Evolutionary conservation across 2,329 filamentous ascomycete genomes (phyloP).

Genomic region (Colletotrichum falcatum): DNA sequence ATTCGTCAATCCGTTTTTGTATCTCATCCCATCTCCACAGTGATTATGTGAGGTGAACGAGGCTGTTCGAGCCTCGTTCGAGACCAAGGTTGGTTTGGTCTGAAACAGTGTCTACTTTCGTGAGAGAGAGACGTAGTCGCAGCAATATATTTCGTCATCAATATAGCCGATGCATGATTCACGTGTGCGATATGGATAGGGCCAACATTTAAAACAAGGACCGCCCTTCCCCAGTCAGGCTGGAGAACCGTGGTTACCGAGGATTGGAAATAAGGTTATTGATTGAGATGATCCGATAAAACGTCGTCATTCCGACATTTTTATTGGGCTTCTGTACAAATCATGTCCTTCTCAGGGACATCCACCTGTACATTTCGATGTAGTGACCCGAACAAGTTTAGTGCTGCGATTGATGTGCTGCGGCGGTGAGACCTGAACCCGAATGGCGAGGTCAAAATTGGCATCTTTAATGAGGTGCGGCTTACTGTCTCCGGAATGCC

Average conservation of each 20-base stretch:
- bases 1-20: conserved; percentile 16
- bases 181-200: conserved; percentile 2
- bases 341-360: conserved; percentile 13
- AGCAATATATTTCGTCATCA: neutral
- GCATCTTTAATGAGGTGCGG: neutral
- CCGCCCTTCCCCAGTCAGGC: neutral
- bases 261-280: conserved; percentile 18
- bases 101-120: neutral
- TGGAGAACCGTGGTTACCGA: conserved; percentile 8
- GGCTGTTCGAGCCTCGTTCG: neutral
- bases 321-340: conserved; percentile 21
- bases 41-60: neutral
- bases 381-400: conserved; percentile 17
- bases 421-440: conserved; percentile 9
- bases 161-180: conserved; percentile 1
- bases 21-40: conserved; percentile 6
- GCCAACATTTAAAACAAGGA: neutral
- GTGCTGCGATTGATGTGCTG: conserved; percentile 24
- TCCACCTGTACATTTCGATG: conserved; percentile 15
- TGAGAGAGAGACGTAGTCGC: neutral
- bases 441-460: neutral
- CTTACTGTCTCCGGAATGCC: conserved; percentile 54
- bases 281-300: conserved; percentile 26
- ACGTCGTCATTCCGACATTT: conserved; percentile 21
- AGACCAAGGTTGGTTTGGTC: neutral